phyloP scores from a whole-genome alignment of 352 stramenopile genomes.

The Thalassiosira pacifica region DNA sequence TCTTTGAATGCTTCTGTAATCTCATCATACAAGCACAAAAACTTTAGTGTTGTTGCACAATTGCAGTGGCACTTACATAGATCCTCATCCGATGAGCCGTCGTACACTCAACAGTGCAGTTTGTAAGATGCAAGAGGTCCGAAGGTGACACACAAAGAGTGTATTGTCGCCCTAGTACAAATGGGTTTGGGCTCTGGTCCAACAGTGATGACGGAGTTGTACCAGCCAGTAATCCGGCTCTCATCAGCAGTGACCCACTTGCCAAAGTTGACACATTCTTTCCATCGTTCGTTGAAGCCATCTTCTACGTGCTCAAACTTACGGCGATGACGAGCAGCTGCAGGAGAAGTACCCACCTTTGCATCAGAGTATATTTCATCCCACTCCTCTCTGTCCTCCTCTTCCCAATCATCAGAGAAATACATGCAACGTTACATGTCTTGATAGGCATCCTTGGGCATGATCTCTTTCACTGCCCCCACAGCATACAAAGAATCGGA shows the following conservation, averaged over 20 bases:
- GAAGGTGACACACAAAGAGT: constrained; percentile 20
- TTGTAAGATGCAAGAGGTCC: constrained; percentile 29
- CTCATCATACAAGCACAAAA: constrained; percentile 18
- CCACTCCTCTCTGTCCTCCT: neutral
- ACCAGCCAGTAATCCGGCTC: constrained; percentile 11
- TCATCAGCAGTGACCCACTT: constrained; percentile 5
- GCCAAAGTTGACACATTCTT: constrained; percentile 6
- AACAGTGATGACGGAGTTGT: constrained; percentile 7
- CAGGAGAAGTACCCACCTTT: neutral
- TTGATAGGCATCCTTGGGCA: neutral
- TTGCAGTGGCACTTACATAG: neutral
- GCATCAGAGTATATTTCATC: neutral
- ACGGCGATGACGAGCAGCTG: neutral
- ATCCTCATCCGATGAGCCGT: constrained; percentile 13
- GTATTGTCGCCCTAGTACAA: constrained; percentile 22
- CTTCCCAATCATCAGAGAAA: constrained; percentile 9
- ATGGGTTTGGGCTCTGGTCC: constrained; percentile 34
- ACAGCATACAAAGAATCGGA: constrained; percentile 2
- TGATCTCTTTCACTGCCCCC: neutral
- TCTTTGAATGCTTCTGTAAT: constrained; percentile 39
- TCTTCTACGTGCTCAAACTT: constrained; percentile 14
- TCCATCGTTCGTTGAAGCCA: constrained; percentile 6
- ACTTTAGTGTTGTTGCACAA: constrained; percentile 4
- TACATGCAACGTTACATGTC: constrained; percentile 12
- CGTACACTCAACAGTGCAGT: constrained; percentile 15